Evolutionary conservation across 176 grass and related monocot species (phyloP), one percentile per base, ranked within the genome.

Genomic region (Avena atlantica): DNA sequence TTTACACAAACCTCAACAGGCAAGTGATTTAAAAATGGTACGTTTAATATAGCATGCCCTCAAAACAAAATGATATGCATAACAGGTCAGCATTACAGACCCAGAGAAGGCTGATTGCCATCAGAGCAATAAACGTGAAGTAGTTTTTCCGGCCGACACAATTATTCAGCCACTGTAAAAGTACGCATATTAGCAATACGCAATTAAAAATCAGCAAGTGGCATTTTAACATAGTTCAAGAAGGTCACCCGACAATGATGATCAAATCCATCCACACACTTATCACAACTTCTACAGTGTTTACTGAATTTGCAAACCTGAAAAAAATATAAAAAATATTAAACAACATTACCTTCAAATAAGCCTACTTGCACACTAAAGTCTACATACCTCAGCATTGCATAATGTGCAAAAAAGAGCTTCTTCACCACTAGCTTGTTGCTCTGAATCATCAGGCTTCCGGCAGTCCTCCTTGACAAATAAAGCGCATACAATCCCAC

Each of bases 191-290:
- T 15, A 69, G 85, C 15, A 62, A 83, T 64, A 48, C 8, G 20
- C 55, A 80, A 55, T 74, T 53, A 31, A 88, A 83, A 9, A 64
- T 70, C 60, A 79, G 9, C 73, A 64, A 74, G 66, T 48, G 56
- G 52, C 48, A 86, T 82, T 50, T 47, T 55, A 88, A 78, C 5
- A 48, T 29, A 85, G 79, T 37, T 27, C 48, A 72, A 88, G 74
- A 84, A 79, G 73, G 5, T 87, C 72, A 99, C 97, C 94, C 97
- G 89, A 20, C 97, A 99, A 85, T 99, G 97, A 86, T 99, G 97
- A 76, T 99, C 97, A 84, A 99, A 99, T 86, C 97, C 92, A 90
- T 99, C 97, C 59, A 99, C 97, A 87, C 97, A 99, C 86, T 99
- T 99, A 67, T 99, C 97, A 80, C 97, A 99, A 73, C 97, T 99